phyloP scores from a whole-genome alignment of 2,329 filamentous ascomycete genomes.

The Arthrobotrys musiformis region DNA sequence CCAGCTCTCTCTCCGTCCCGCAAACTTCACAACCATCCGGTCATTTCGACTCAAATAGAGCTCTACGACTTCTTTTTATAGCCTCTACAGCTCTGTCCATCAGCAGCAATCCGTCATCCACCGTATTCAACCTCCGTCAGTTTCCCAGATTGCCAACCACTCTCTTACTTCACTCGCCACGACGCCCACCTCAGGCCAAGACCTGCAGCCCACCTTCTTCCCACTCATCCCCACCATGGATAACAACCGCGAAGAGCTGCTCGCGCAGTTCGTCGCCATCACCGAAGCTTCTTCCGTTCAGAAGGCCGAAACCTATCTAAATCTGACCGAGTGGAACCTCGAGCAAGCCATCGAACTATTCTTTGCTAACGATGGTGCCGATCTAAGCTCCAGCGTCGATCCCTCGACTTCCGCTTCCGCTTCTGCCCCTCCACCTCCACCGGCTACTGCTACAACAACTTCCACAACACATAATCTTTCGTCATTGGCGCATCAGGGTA shows the following conservation, averaged over 20 bases:
- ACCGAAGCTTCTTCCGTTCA: constrained; percentile 74
- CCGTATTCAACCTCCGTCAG: neutral
- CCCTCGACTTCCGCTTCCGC: constrained; percentile 62
- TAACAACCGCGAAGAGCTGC: constrained; percentile 66
- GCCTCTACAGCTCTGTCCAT: neutral
- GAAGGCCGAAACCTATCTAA: constrained; percentile 83
- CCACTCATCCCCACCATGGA: constrained; percentile 68
- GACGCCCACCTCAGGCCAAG: constrained; percentile 1
- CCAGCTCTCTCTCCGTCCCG: neutral
- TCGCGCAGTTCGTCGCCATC: constrained; percentile 82
- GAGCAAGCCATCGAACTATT: constrained; percentile 89
- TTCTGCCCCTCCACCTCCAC: constrained; percentile 61
- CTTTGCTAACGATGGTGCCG: constrained; percentile 85
- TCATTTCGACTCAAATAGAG: neutral
- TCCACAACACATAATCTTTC: constrained; percentile 25
- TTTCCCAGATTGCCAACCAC: too few species aligned
- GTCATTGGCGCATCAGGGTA: constrained; percentile 25
- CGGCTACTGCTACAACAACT: constrained; percentile 57
- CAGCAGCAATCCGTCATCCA: neutral
- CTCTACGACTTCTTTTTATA: neutral
- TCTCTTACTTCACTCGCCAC: too few species aligned
- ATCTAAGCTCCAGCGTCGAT: constrained; percentile 62
- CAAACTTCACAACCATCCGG: neutral
- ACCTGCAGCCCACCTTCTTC: constrained; percentile 4
- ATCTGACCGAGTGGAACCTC: constrained; percentile 83